These are phyloP conservation scores for Sequoiadendron giganteum DNA, from an alignment of 75 land plant species.

Conservation along the genomic window DNA sequence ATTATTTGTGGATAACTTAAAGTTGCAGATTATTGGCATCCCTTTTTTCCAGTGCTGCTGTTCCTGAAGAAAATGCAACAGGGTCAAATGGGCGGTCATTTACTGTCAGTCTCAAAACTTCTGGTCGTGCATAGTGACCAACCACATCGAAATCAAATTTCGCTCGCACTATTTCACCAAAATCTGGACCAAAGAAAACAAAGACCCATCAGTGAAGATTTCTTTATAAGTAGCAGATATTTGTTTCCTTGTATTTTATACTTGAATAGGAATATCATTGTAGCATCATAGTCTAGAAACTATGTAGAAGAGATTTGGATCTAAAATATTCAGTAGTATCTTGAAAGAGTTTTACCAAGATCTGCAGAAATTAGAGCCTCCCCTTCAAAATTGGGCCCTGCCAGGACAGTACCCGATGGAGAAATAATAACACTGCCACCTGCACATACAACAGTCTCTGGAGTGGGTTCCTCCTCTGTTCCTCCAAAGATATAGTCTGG, in stretches of 20 bases:
- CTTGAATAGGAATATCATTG: background rate
- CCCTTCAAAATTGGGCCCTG: slow-evolving; percentile 95
- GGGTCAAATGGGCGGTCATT: slow-evolving; percentile 59
- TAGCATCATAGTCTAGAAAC: background rate
- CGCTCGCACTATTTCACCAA: slow-evolving; percentile 82
- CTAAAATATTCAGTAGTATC: background rate
- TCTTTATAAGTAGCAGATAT: background rate
- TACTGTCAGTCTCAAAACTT: slow-evolving; percentile 73
- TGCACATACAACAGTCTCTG: slow-evolving; percentile 80
- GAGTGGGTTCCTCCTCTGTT: slow-evolving; percentile 59
- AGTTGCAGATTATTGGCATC: slow-evolving; percentile 1
- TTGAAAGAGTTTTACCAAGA: slow-evolving; percentile 53
- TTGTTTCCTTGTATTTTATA: background rate
- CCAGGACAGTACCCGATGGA: slow-evolving; percentile 79
- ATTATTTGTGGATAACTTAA: background rate
- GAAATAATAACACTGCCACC: slow-evolving; percentile 98
- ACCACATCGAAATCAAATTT: slow-evolving; percentile 98
- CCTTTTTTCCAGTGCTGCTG: slow-evolving; percentile 1
- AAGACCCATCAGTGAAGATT: background rate
- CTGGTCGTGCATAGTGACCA: slow-evolving; percentile 92
- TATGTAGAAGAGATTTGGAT: background rate
- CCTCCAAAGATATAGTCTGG: slow-evolving; percentile 80
- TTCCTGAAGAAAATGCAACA: slow-evolving; percentile 57
- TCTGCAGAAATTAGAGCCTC: slow-evolving; percentile 88
- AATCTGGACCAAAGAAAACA: slow-evolving; percentile 48